Evolutionary conservation across 1,284 basidiomycete species (phyloP).

Genomic region (Malassezia arunalokei): DNA sequence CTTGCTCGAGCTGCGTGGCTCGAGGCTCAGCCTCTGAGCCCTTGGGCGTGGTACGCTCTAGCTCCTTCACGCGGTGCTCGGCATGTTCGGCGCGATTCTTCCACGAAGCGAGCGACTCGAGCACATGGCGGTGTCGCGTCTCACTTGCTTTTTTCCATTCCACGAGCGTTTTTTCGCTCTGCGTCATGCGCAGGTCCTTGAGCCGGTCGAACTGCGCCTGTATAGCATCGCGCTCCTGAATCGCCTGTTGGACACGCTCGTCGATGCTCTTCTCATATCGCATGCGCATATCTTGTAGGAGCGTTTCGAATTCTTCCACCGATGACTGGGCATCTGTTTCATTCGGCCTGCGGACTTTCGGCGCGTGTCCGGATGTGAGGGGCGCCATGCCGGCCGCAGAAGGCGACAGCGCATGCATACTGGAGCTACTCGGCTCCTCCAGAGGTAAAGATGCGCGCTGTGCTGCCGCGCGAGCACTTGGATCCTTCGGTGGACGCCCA

Average conservation of each 20-base stretch:
- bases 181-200: slow-evolving; percentile 27
- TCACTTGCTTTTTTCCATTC: slow-evolving; percentile 31
- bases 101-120: slow-evolving; percentile 9
- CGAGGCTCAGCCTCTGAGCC: background rate
- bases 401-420: background rate
- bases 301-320: slow-evolving; percentile 8
- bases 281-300: slow-evolving; percentile 8
- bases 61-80: slow-evolving; percentile 9
- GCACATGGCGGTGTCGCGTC: slow-evolving; percentile 22
- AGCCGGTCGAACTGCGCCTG: slow-evolving; percentile 38
- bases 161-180: slow-evolving; percentile 27
- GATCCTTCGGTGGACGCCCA: slow-evolving; percentile 15
- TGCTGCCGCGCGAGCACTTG: background rate
- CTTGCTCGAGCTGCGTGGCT: background rate
- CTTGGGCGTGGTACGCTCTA: background rate
- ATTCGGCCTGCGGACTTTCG: background rate
- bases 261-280: slow-evolving; percentile 12
- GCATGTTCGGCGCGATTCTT: slow-evolving; percentile 17
- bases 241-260: slow-evolving; percentile 9
- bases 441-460: background rate
- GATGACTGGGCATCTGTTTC: background rate
- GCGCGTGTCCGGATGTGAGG: background rate
- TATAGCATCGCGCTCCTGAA: slow-evolving; percentile 29
- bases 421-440: background rate
- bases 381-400: background rate